These are phyloP conservation scores for Stemphylium beticola DNA, from an alignment of 2,329 filamentous ascomycete species.

Conservation along the genomic window DNA sequence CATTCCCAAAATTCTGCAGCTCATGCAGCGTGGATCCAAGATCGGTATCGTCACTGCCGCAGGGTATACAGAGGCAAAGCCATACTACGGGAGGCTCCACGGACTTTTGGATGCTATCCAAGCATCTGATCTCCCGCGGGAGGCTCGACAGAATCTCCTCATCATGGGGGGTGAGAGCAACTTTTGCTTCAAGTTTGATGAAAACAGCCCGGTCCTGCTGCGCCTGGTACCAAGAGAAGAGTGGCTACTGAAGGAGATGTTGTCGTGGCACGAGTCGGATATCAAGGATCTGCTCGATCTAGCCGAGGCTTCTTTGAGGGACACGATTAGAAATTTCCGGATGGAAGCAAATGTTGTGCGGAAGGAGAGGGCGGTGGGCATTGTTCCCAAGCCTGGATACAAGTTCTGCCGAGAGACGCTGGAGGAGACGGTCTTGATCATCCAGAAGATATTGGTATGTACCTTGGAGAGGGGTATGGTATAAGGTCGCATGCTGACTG, in stretches of 20 bases:
- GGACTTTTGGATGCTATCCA: slow-evolving; percentile 83
- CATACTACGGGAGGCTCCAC: slow-evolving; percentile 85
- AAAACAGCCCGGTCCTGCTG: slow-evolving; percentile 69
- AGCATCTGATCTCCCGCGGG: slow-evolving; percentile 65
- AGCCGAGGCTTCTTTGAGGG: slow-evolving; percentile 80
- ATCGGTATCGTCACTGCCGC: slow-evolving; percentile 97
- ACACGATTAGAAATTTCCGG: slow-evolving; percentile 79
- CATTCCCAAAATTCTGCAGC: slow-evolving; percentile 70
- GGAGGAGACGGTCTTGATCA: slow-evolving; percentile 93
- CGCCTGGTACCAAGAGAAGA: slow-evolving; percentile 66
- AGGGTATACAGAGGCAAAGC: slow-evolving; percentile 85
- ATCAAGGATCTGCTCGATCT: slow-evolving; percentile 85
- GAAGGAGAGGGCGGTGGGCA: slow-evolving; percentile 74
- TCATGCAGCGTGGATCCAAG: slow-evolving; percentile 78
- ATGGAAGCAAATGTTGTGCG: slow-evolving; percentile 81
- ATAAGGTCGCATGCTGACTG: slow-evolving; percentile 23
- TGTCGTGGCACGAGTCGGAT: slow-evolving; percentile 74
- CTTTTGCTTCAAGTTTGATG: slow-evolving; percentile 85
- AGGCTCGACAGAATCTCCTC: slow-evolving; percentile 78
- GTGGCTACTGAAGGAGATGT: slow-evolving; percentile 83
- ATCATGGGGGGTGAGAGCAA: slow-evolving; percentile 97
- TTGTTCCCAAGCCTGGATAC: slow-evolving; percentile 62
- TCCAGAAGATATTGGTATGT: slow-evolving; percentile 78
- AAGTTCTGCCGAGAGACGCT: slow-evolving; percentile 86
- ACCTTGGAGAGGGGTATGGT: not conserved